phyloP scores from a whole-genome alignment of 768 basidiomycete species.

The Russula lepida region DNA sequence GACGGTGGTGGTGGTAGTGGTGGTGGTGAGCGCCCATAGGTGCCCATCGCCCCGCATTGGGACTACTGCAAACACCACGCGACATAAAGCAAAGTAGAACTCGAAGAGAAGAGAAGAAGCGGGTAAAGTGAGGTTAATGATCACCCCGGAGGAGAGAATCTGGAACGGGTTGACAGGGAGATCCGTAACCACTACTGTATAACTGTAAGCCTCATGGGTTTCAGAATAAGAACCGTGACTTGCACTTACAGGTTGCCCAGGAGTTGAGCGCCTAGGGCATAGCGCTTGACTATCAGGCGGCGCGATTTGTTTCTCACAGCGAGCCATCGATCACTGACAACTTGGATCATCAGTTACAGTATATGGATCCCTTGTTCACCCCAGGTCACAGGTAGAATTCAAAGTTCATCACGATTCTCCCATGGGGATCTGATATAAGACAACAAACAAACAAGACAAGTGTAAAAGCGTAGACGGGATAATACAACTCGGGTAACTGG shows the following conservation, averaged over 20 bases:
- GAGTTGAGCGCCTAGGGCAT: neutral
- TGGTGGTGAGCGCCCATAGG: neutral
- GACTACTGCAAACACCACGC: neutral
- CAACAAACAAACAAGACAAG: too few species aligned
- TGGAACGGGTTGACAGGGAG: neutral
- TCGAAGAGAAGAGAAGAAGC: neutral
- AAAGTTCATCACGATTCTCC: neutral
- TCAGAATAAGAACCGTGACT: neutral
- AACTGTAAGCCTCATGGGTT: neutral
- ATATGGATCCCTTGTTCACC: neutral
- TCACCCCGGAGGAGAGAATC: neutral
- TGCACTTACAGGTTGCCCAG: neutral
- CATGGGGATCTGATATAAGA: neutral
- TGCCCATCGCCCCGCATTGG: neutral
- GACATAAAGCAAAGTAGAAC: neutral
- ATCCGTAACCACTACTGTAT: neutral
- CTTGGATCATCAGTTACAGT: too few species aligned
- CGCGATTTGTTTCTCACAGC: neutral
- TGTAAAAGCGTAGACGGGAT: neutral
- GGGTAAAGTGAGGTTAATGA: neutral
- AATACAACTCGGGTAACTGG: neutral
- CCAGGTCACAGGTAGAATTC: neutral
- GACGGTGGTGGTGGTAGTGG: neutral
- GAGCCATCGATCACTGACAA: neutral
- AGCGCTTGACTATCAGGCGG: neutral